Percentiles rank a stretch among this genome's conserved stretches.
phyloP scores from a whole-genome alignment of 2,329 filamentous ascomycete species.

The Xylariaceae sp. region DNA sequence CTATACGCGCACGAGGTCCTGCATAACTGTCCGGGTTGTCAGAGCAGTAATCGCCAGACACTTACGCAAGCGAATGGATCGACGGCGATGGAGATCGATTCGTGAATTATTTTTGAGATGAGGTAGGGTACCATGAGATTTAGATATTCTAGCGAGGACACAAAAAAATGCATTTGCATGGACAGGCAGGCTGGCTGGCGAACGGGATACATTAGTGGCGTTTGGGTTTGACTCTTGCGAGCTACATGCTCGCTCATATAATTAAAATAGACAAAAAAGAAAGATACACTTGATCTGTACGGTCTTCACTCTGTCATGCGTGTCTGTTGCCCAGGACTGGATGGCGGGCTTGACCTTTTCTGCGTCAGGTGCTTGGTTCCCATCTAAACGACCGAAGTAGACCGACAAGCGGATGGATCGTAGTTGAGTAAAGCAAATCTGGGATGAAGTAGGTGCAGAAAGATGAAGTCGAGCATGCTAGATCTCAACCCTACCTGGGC shows the following conservation, averaged over 20 bases:
- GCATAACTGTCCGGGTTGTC: slow-evolving; percentile 93
- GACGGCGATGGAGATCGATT: slow-evolving; percentile 44
- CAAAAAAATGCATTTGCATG: slow-evolving; percentile 10
- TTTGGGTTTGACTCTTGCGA: slow-evolving; percentile 1
- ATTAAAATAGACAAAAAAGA: neutral
- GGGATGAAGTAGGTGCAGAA: no score
- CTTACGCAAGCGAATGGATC: slow-evolving; percentile 19
- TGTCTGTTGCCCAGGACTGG: no score
- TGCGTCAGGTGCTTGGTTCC: no score
- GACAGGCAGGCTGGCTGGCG: neutral
- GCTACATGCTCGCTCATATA: neutral
- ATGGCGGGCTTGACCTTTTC: no score
- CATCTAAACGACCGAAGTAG: no score
- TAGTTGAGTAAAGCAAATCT: no score
- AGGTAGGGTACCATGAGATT: neutral
- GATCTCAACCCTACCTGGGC: no score
- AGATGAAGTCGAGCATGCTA: no score
- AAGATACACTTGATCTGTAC: no score
- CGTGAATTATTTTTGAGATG: slow-evolving; percentile 18
- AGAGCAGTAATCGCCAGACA: slow-evolving; percentile 42
- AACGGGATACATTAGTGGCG: slow-evolving; percentile 9
- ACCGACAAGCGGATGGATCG: no score
- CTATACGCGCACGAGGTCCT: slow-evolving; percentile 90
- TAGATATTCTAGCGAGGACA: neutral
- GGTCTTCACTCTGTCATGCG: no score